phyloP scores from a whole-genome alignment of 148 eudicot species.

The Rhododendron williamsianum region DNA sequence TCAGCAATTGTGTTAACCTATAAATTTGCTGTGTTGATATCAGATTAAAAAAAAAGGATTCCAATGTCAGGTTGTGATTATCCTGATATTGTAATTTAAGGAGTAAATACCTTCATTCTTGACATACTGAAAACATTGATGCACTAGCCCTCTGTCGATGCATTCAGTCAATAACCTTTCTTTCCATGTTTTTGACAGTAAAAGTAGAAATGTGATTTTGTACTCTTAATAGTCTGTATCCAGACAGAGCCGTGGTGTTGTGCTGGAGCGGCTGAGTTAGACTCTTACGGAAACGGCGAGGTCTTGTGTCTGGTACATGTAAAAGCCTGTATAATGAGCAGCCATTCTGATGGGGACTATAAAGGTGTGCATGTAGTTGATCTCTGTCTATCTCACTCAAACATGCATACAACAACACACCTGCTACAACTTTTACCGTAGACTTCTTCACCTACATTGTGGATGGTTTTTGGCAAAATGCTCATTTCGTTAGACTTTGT shows the following conservation, averaged over 20 bases:
- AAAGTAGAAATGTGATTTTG: neutral
- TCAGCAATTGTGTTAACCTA: no score
- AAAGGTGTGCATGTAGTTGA: slow-evolving; percentile 24
- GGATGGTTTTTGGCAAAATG: neutral
- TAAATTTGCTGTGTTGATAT: no score
- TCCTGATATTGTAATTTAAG: no score
- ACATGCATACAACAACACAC: neutral
- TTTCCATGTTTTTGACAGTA: neutral
- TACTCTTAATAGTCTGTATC: neutral
- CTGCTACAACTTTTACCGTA: neutral
- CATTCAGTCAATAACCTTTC: slow-evolving; percentile 25
- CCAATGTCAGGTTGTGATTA: no score
- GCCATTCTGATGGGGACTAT: slow-evolving; percentile 52
- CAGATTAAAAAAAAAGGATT: no score
- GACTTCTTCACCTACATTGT: neutral
- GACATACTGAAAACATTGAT: slow-evolving; percentile 45
- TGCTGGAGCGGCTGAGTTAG: slow-evolving; percentile 39
- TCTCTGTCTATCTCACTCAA: neutral
- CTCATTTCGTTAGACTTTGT: neutral
- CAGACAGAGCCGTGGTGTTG: slow-evolving; percentile 45
- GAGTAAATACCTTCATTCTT: neutral
- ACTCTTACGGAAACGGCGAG: slow-evolving; percentile 37
- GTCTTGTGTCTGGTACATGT: slow-evolving; percentile 33
- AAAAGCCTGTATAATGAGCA: slow-evolving; percentile 34
- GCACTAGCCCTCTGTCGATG: slow-evolving; percentile 34